Evolutionary conservation across 2,329 filamentous ascomycete species (phyloP), one percentile per base, ranked within the genome.

Genomic region (Colletotrichum tanaceti): DNA sequence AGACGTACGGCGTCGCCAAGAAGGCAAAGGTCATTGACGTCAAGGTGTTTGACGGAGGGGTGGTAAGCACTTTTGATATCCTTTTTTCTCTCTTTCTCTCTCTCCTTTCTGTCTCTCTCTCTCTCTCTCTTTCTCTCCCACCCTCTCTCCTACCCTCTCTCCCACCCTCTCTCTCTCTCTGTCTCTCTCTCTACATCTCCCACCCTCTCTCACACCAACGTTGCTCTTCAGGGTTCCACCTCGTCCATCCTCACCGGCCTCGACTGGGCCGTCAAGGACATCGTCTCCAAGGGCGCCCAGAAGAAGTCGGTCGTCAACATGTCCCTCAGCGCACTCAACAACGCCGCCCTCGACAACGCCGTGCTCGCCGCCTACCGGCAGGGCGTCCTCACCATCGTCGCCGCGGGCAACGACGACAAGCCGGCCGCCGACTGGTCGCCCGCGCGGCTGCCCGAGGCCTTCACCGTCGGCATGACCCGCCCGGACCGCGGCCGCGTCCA

Each of bases 321-420:
- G 78, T 81, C 78, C 18, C 77, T 84, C 16, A 79, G 81, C 20
- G 81, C 79, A 10, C 22, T 47, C 13, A 73, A 71, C 55, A 82
- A 84, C 28, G 84, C 86, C 0, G 85, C 86, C 4, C 86, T 86
- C 18, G 87, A 87, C 18, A 88, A 88, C 73, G 65, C 65, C 46
- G 60, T 68, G n/a, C 70, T 78, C 50, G 78, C 76, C 24, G 84
- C 85, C 52, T 82, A 82, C 72, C 72, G 74, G 20, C 73, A 75
- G 2, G 86, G 86, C 18, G 76, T 89, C 22, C 81, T 86, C 52
- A 79, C 84, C 1, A 82, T 85, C 39, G 85, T 86, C 0, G 86
- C 87, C 4, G 86, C 87, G 14, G 87, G 87, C 16, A 88, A 88
- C 74, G 74, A 73, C 24, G 77, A 84, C 62, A 79, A 81, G 3